phyloP scores from a whole-genome alignment of 495 filamentous ascomycete genomes.

The Polyplosphaeria fusca region DNA sequence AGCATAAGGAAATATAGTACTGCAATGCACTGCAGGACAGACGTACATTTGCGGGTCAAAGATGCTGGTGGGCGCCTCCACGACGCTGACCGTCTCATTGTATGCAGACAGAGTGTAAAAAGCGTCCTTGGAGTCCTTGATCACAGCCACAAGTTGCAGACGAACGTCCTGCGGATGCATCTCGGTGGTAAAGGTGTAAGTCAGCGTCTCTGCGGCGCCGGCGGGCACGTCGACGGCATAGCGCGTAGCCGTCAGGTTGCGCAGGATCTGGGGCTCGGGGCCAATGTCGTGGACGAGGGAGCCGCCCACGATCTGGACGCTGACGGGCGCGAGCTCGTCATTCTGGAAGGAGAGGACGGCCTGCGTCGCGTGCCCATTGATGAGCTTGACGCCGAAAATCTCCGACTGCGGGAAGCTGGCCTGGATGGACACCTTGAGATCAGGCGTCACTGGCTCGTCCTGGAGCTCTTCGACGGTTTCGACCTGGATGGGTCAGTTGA shows the following conservation, averaged over 20 bases:
- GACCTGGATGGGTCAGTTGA: slow-evolving; percentile 36
- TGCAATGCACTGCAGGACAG: no score
- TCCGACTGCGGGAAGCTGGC: slow-evolving; percentile 83
- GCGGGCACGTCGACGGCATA: slow-evolving; percentile 75
- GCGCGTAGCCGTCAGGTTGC: slow-evolving; percentile 76
- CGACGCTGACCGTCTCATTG: slow-evolving; percentile 83
- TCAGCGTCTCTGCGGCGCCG: slow-evolving; percentile 69
- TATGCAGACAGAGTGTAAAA: slow-evolving; percentile 76
- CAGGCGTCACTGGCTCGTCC: slow-evolving; percentile 41
- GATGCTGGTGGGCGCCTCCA: slow-evolving; percentile 87
- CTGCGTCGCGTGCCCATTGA: slow-evolving; percentile 86
- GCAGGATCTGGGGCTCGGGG: slow-evolving; percentile 54
- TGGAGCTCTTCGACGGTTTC: slow-evolving; percentile 41
- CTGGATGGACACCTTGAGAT: slow-evolving; percentile 69
- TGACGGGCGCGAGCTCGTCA: slow-evolving; percentile 72
- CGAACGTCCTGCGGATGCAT: slow-evolving; percentile 88
- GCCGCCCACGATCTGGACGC: slow-evolving; percentile 74
- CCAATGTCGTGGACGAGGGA: slow-evolving; percentile 57
- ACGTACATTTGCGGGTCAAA: slow-evolving; percentile 95
- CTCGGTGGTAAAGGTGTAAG: slow-evolving; percentile 83
- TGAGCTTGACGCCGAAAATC: slow-evolving; percentile 91
- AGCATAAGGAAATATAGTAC: no score
- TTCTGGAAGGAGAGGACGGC: slow-evolving; percentile 80
- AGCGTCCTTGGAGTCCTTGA: slow-evolving; percentile 60
- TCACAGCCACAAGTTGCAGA: slow-evolving; percentile 71